phyloP scores from a whole-genome alignment of 371 early-diverging fungal genomes.

The Lichtheimia corymbifera region DNA sequence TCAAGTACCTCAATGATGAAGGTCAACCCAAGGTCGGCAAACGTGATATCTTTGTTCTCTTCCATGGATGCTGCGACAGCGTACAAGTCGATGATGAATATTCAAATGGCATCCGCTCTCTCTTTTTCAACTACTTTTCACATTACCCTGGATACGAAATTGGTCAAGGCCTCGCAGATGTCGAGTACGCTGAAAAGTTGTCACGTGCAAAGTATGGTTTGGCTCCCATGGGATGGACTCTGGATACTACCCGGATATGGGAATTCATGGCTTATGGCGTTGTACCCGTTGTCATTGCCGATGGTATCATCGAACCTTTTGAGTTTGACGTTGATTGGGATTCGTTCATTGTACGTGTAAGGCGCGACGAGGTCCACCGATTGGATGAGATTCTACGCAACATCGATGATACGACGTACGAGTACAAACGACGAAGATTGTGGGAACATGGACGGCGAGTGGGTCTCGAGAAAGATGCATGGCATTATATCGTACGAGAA shows the following conservation, averaged over 20 bases:
- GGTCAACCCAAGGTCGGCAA: conserved; percentile 40
- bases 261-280: conserved; percentile 63
- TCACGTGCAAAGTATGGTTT: conserved; percentile 53
- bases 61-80: conserved; percentile 50
- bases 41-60: conserved; percentile 49
- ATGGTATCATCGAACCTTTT: conserved; percentile 58
- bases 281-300: conserved; percentile 58
- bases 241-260: conserved; percentile 59
- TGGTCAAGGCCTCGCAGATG: conserved; percentile 32
- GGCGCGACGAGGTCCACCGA: conserved; percentile 53
- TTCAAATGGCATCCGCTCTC: conserved; percentile 54
- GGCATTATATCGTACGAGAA: conserved; percentile 58
- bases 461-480: conserved; percentile 52
- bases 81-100: conserved; percentile 44
- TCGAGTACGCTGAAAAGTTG: conserved; percentile 43
- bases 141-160: conserved; percentile 52
- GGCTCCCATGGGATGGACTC: conserved; percentile 58
- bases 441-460: conserved; percentile 57
- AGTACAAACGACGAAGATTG: conserved; percentile 40
- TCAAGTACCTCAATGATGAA: conserved; percentile 26
- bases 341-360: conserved; percentile 47
- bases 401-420: conserved; percentile 50
- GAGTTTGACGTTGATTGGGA: conserved; percentile 63
- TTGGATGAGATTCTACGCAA: conserved; percentile 47
- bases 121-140: conserved; percentile 42